Evolutionary conservation across 139 green algal species (phyloP).

Genomic region (Chlamydomonas applanata): DNA sequence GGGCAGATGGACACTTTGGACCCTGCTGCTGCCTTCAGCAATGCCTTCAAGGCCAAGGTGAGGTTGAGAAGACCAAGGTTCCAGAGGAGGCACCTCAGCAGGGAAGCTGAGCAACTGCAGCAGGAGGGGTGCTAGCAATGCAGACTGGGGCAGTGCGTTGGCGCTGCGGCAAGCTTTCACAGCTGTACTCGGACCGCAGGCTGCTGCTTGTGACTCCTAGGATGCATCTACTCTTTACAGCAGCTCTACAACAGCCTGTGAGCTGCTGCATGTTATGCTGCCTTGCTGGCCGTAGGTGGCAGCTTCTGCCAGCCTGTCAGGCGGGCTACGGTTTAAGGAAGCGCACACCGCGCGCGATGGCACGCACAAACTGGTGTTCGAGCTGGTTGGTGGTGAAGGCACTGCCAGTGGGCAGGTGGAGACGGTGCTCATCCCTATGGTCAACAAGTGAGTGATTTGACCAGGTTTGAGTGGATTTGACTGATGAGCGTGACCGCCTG

Average conservation of each 20-base stretch:
- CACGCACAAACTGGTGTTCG: conserved; percentile 78
- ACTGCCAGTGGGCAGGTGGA: conserved; percentile 51
- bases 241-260: no score
- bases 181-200: no score
- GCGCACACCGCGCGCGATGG: conserved; percentile 63
- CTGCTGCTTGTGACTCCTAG: no score
- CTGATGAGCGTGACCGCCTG: conserved; percentile 68
- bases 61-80: not conserved
- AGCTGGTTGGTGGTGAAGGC: conserved; percentile 39
- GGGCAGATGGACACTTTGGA: conserved; percentile 35
- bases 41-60: conserved; percentile 55
- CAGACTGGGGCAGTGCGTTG: no score
- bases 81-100: not conserved
- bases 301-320: conserved; percentile 47
- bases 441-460: conserved; percentile 17
- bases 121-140: no score
- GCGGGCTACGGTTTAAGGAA: conserved; percentile 56
- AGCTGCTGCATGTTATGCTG: no score
- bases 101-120: not conserved
- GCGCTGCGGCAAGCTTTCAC: no score
- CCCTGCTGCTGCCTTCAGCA: conserved; percentile 53
- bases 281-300: conserved; percentile 22
- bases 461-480: conserved; percentile 66
- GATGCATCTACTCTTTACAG: no score
- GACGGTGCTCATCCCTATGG: conserved; percentile 80